phyloP scores from a whole-genome alignment of 2,329 filamentous ascomycete species.

The Botrytis porri region DNA sequence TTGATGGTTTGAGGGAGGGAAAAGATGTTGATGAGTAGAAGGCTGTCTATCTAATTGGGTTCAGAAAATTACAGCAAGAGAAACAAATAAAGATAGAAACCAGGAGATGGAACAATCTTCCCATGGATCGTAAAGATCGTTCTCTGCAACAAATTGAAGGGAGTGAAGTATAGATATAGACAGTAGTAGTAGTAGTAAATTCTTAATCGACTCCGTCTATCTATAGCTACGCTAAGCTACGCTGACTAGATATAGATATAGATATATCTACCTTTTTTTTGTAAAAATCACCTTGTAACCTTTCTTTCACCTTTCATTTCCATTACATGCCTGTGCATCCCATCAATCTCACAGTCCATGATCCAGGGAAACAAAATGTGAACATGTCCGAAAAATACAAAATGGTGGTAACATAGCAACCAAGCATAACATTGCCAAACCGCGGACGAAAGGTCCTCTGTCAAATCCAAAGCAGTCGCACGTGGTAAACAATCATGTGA shows the following conservation, averaged over 20 bases:
- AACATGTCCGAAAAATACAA: conserved; percentile 6
- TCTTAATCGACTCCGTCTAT: too few species aligned
- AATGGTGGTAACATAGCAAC: not conserved
- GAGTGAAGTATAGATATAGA: not conserved
- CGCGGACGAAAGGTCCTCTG: not conserved
- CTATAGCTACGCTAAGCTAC: too few species aligned
- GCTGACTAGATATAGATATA: not conserved
- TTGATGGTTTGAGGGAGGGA: not conserved
- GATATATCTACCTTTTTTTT: not conserved
- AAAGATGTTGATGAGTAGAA: not conserved
- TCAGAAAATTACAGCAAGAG: not conserved
- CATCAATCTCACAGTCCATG: conserved; percentile 1
- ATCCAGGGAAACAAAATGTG: not conserved
- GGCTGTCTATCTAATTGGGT: not conserved
- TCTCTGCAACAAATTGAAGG: too few species aligned
- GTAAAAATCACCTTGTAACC: not conserved
- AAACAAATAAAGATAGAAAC: not conserved
- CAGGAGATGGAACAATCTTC: not conserved
- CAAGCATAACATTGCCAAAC: conserved; percentile 6
- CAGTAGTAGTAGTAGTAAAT: too few species aligned
- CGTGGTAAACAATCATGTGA: conserved; percentile 15
- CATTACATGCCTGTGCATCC: not conserved
- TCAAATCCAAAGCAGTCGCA: not conserved
- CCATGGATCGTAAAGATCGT: not conserved
- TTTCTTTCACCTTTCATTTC: not conserved